Percentiles rank a stretch among this genome's conserved stretches.
Evolutionary conservation across 331 rosid genomes (phyloP).

Genomic region (Spiraea crenata): DNA sequence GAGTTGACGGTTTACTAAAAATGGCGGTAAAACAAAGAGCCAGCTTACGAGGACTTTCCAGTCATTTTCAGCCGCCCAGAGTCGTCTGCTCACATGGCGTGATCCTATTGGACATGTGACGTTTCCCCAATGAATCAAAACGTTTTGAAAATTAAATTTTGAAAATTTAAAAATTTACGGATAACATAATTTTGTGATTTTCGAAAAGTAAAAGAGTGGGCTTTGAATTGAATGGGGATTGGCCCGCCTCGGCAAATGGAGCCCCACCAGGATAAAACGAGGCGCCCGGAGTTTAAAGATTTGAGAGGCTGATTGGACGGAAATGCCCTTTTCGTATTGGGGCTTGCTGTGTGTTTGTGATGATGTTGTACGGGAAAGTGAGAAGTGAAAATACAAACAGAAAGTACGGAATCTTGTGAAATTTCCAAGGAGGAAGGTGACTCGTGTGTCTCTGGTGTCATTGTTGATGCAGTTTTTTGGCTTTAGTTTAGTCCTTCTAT

Average conservation of each 20-base stretch:
- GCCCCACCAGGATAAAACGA: not conserved
- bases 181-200: not conserved
- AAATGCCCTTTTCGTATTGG: not conserved
- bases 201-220: not conserved
- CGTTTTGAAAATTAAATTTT: constrained; percentile 26
- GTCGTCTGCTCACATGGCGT: constrained; percentile 30
- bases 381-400: constrained; percentile 6
- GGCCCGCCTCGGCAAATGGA: constrained; percentile 2
- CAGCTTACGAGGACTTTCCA: constrained; percentile 15
- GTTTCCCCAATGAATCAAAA: constrained; percentile 15
- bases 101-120: constrained; percentile 31
- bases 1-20: constrained; percentile 10
- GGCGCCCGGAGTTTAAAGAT: not conserved
- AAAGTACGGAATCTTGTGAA: constrained; percentile 40
- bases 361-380: constrained; percentile 11
- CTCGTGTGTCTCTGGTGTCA: constrained; percentile 7
- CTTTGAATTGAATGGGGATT: not conserved
- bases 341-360: not conserved
- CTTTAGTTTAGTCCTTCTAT: not conserved
- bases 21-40: constrained; percentile 10
- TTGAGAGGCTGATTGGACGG: not conserved
- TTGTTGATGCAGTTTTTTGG: constrained; percentile 1
- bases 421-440: constrained; percentile 32
- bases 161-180: constrained; percentile 11
- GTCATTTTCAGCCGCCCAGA: constrained; percentile 42